Conservation (phyloP, 2,329 filamentous ascomycete genomes). For the Colletotrichum sp. region DNA sequence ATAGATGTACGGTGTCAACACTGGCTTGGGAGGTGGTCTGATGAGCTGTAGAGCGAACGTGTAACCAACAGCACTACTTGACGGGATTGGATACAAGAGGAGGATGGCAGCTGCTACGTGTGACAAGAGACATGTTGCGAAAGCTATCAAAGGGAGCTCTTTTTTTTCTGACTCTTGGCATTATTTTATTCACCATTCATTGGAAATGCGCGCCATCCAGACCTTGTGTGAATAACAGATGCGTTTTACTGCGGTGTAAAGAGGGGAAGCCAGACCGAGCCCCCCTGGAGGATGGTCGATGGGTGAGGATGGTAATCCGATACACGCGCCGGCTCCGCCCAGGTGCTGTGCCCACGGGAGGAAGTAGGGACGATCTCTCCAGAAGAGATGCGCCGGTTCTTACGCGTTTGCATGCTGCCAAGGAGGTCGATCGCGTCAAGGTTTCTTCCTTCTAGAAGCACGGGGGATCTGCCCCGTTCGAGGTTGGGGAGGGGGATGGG, state of each 20-base stretch:
- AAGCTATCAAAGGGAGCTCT: conserved; percentile 4
- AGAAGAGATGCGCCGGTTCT: neutral
- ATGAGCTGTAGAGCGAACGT: neutral
- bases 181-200: neutral
- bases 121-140: neutral
- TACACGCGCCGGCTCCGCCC: neutral
- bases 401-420: neutral
- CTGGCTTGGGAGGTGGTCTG: neutral
- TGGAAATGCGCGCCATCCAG: neutral
- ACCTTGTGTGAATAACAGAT: neutral
- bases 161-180: conserved; percentile 1
- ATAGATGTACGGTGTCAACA: neutral
- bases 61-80: neutral
- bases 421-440: neutral
- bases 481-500: neutral
- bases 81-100: conserved; percentile 4
- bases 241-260: neutral
- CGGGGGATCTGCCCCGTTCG: neutral
- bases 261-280: neutral
- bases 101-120: neutral
- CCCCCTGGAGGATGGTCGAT: neutral
- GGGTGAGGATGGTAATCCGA: neutral
- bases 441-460: conserved; percentile 10
- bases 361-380: neutral
- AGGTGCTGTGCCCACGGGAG: neutral